Percentiles rank a stretch among this genome's conserved stretches.
Conservation (phyloP, 2,329 filamentous ascomycete species). For the Penicillium crustosum region DNA sequence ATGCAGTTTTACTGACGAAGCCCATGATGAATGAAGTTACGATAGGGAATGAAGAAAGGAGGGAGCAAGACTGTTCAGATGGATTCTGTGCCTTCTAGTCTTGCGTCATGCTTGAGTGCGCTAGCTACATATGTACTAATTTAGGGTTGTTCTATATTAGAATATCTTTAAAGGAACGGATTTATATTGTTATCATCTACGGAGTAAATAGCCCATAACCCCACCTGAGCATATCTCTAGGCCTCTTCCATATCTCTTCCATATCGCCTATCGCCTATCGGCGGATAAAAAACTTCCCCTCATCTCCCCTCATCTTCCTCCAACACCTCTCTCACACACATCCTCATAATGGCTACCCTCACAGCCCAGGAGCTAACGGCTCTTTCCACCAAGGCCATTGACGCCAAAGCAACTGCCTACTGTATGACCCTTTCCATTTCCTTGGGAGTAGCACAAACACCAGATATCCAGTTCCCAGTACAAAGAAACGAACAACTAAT, state of each 20-base stretch:
- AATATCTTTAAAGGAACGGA: neutral
- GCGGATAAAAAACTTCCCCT: neutral
- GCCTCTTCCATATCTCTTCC: neutral
- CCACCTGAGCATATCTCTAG: neutral
- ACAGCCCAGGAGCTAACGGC: constrained; percentile 62
- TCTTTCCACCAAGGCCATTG: constrained; percentile 62
- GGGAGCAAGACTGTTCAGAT: too few species aligned
- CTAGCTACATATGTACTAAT: too few species aligned
- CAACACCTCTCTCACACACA: neutral
- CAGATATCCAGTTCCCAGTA: neutral
- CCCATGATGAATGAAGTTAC: too few species aligned
- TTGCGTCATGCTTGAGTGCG: too few species aligned
- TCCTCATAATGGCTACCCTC: constrained; percentile 38
- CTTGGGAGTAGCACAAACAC: neutral
- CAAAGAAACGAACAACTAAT: neutral
- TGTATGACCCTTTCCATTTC: constrained; percentile 53
- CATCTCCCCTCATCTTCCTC: neutral
- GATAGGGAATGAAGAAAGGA: too few species aligned
- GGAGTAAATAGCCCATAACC: neutral
- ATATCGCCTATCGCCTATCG: constrained; percentile 1
- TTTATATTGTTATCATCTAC: neutral
- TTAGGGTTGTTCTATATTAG: neutral
- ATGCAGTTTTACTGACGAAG: too few species aligned
- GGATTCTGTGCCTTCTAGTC: too few species aligned
- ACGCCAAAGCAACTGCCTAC: constrained; percentile 77